Evolutionary conservation across 176 grass and related monocot genomes (phyloP), one percentile per base, ranked within the genome.

Genomic region (Cenchrus americanus): DNA sequence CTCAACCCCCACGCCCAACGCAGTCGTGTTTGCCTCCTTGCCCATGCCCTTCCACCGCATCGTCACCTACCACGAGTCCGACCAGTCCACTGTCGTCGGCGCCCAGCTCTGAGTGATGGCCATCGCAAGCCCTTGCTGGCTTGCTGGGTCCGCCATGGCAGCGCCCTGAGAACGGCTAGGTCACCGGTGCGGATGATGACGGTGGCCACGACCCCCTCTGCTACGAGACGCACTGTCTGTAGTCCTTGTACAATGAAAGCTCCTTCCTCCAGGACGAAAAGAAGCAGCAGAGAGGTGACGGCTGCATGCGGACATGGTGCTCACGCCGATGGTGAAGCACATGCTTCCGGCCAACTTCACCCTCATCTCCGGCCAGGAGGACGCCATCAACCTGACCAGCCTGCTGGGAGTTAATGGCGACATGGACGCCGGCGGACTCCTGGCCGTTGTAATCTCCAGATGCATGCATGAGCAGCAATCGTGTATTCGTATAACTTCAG

Each of bases 361-460:
- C 78, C 90, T 98, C 76, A 93, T 98, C 44, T n/a, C n/a, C n/a
- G n/a, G n/a, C n/a, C 96, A 98, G 87, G 91, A 98, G 88, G 93
- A 98, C 37, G 91, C 96, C 55, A 90, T 98, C 19, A 80, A 87
- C 67, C 91, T 98, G 17, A 91, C 89, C 75, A 87, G n/a, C n/a
- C n/a, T n/a, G n/a, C n/a, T n/a, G n/a, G n/a, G n/a, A n/a, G n/a
- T n/a, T n/a, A n/a, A n/a, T 76, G 92, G 92, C 23, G 92, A 98
- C 26, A 32, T 98, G 3, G 91, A 98, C 41, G 52, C 77, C 73
- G 88, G 81, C 74, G 92, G 96, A 22, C 17, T 98, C 79, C 75
- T 98, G 19, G 62, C 88, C 14, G 32, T 75, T 37, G 65, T 95
- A 54, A 40, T 98, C 62, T 48, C 57, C 32, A 34, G 32, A 34